These are phyloP conservation scores for Colletotrichum plurivorum DNA, from an alignment of 2,329 filamentous ascomycete genomes.

Conservation along the genomic window DNA sequence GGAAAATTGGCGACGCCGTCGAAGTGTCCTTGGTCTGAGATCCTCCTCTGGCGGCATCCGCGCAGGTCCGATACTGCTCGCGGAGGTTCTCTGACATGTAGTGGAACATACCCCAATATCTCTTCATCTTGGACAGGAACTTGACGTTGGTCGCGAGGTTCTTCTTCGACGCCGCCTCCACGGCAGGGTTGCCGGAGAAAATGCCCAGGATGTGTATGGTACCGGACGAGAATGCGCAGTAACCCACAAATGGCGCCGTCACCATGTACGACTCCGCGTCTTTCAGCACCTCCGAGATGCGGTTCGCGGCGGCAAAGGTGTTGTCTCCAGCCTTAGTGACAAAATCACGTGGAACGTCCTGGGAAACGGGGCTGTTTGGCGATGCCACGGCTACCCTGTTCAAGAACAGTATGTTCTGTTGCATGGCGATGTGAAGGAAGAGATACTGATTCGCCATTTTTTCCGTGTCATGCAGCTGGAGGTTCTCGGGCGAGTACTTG, in stretches of 20 bases:
- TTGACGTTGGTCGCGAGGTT: slow-evolving; percentile 90
- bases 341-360: slow-evolving; percentile 83
- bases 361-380: slow-evolving; percentile 73
- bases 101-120: slow-evolving; percentile 98
- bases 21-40: slow-evolving; percentile 63
- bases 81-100: slow-evolving; percentile 95
- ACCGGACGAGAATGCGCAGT: slow-evolving; percentile 92
- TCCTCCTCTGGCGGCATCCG: slow-evolving; percentile 83
- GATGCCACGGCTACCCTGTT: slow-evolving; percentile 88
- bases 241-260: slow-evolving; percentile 92
- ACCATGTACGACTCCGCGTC: slow-evolving; percentile 86
- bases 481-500: slow-evolving; percentile 84
- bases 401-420: slow-evolving; percentile 92
- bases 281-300: slow-evolving; percentile 86
- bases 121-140: slow-evolving; percentile 95
- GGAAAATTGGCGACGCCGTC: slow-evolving; percentile 78
- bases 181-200: slow-evolving; percentile 83
- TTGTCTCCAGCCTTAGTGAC: slow-evolving; percentile 80
- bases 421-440: slow-evolving; percentile 89
- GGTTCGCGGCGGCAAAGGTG: slow-evolving; percentile 86
- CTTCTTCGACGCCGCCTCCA: slow-evolving; percentile 84
- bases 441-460: slow-evolving; percentile 92
- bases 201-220: slow-evolving; percentile 96
- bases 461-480: slow-evolving; percentile 87
- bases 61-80: slow-evolving; percentile 86